Conservation (phyloP, 1,139 yeast genomes). For the Zhuliangozyma parablackwelliae region DNA sequence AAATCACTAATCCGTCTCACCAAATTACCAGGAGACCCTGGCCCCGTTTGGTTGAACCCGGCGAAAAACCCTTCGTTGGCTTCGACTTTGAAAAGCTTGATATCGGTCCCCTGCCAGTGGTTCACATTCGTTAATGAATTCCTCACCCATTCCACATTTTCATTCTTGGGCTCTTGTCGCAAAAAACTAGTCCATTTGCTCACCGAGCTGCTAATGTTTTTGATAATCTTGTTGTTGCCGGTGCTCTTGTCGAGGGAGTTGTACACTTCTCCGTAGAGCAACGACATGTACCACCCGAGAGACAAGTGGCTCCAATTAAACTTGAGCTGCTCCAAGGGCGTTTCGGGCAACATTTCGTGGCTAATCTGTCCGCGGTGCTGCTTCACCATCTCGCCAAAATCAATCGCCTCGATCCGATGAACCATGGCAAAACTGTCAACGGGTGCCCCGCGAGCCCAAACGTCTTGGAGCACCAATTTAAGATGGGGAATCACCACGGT, state of each 20-base stretch:
- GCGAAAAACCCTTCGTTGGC: slow-evolving; percentile 38
- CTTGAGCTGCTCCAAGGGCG: slow-evolving; percentile 44
- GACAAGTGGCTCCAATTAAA: slow-evolving; percentile 63
- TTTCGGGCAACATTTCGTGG: slow-evolving; percentile 31
- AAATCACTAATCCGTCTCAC: slow-evolving; percentile 47
- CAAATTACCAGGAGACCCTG: slow-evolving; percentile 38
- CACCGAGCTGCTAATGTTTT: slow-evolving; percentile 38
- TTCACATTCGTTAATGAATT: slow-evolving; percentile 29
- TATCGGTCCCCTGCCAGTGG: slow-evolving; percentile 62
- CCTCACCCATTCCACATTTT: slow-evolving; percentile 16
- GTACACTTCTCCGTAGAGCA: slow-evolving; percentile 65
- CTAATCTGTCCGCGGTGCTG: slow-evolving; percentile 21
- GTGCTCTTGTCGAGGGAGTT: slow-evolving; percentile 29
- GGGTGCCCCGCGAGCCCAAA: slow-evolving; percentile 25
- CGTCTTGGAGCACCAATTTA: slow-evolving; percentile 31
- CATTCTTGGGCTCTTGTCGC: slow-evolving; percentile 12
- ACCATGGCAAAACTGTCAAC: slow-evolving; percentile 34
- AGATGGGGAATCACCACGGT: slow-evolving; percentile 39
- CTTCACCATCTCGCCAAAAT: slow-evolving; percentile 19
- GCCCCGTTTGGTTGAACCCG: slow-evolving; percentile 16
- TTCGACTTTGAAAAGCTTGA: slow-evolving; percentile 58
- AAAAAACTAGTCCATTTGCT: slow-evolving; percentile 39
- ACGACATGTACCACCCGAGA: slow-evolving; percentile 72
- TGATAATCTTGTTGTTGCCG: slow-evolving; percentile 16
- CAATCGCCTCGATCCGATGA: slow-evolving; percentile 32